A percentile compares a stretch with the other conserved stretches of the same genome.
Conservation (phyloP, 2,329 filamentous ascomycete genomes). For the Alternaria atra region DNA sequence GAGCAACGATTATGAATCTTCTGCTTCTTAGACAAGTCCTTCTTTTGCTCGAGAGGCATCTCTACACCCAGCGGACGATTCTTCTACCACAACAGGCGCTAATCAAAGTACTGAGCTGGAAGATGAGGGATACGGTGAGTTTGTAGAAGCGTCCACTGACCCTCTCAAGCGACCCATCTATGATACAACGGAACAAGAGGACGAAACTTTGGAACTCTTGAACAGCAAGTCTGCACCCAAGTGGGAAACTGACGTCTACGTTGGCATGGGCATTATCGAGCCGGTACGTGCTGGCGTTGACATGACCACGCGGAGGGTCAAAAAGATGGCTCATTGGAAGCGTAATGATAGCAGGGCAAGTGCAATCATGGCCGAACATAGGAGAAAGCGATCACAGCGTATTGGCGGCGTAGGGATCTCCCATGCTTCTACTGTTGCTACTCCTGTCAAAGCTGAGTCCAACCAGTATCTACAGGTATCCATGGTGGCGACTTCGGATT, state of each 20-base stretch:
- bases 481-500: neutral
- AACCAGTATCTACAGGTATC: neutral
- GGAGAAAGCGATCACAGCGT: neutral
- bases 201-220: neutral
- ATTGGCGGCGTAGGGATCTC: neutral
- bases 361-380: neutral
- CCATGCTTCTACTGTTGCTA: neutral
- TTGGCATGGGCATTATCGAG: conserved; percentile 12
- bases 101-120: neutral
- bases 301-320: conserved; percentile 8
- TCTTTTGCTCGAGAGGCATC: neutral
- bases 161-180: conserved; percentile 11
- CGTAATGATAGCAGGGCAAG: neutral
- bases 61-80: neutral
- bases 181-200: neutral
- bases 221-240: neutral
- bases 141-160: conserved; percentile 8
- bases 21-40: neutral
- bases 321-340: conserved; percentile 7
- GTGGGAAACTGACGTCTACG: conserved; percentile 7
- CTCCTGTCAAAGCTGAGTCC: neutral
- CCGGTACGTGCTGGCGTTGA: conserved; percentile 6
- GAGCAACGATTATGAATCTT: neutral
- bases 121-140: conserved; percentile 19
- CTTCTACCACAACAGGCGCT: neutral